Base-by-base conservation (phyloP, 306 rosid species). In the Urtica urens region DNA sequence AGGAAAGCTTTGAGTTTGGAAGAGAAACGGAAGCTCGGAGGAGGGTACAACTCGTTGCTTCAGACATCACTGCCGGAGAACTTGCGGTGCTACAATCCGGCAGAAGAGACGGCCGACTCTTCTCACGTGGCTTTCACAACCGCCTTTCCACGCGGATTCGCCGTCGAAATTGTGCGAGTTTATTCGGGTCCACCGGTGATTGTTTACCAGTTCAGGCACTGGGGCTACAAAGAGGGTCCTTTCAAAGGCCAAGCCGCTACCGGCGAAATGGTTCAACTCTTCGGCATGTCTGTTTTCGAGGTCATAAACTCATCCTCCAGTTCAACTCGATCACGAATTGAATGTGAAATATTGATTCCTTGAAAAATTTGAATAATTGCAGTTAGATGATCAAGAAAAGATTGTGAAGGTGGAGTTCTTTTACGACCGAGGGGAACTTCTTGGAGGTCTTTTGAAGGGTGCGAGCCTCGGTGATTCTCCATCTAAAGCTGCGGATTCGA, bases 161-260 rank as follows among this genome's bases (percentile, higher is more conserved):
- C 85, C 23, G 22, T 81, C 25, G 85, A 74, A 67, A 37, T 81
- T 46, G 25, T 81, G 1, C 73, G 60, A 1, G 85, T 69, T 1
- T 81, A 65, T 44, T 56, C 75, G 22, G 92, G 85, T 10, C 77
- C 92, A 0, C 85, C 85, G 0, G 60, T 68, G 29, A 71, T 77
- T 15, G 77, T 74, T 10, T 81, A 62, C 75, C 77, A 81, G 52
- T 81, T 81, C 55, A 65, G 92, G 58, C 92, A 81, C 46, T 81
- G 92, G 92, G 77, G 79, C 18, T 77, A 49, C 55, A 77, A 73
- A 85, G 92, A 81, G 30, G 92, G 92, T 39, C 82, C 92, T 66
- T 79, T 72, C 82, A 75, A 79, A 51, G 80, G 69, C 25, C 74
- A 66, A 23, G 71, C 75, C 16, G 75, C 92, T 2, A 77, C 85